Base-by-base conservation (phyloP, 345 rosid genomes). In the Citrus hindsii region DNA sequence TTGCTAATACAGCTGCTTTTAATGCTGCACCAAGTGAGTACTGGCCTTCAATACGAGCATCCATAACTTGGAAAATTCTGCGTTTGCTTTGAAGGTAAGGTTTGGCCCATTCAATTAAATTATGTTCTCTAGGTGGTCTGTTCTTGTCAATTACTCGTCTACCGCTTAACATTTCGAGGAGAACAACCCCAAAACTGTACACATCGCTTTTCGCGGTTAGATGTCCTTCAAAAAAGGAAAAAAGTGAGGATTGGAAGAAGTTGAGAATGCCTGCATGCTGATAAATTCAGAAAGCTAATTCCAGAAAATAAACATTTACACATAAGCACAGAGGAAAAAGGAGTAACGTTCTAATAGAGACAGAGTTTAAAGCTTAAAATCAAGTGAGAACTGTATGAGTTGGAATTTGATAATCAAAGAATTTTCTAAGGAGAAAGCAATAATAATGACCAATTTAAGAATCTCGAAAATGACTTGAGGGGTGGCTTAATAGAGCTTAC, bases 151-250 rank as follows among this genome's bases (percentile, higher is more conserved):
- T 65, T 8, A 97, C 97, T 78, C 89, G 90, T 73, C 85, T 86
- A 21, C 99, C 99, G 0, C 95, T 79, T 77, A 97, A 81, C 94
- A 97, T 88, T 87, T 97, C 99, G 8, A 97, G 83, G 66, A 97
- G 84, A 76, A 97, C 96, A 51, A 97, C 98, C 69, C 99, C 99
- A 2, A 89, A 94, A 85, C 99, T 94, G 76, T 92, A 97, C 53
- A 94, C 88, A 37, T 94, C 98, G 60, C 98, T 97, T 87, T 82
- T 90, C 56, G 92, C 73, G 68, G 95, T 92, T 40, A 97, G 77
- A 78, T 89, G 99, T 51, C 99, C 99, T 88, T 55, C 61, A 69
- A 59, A 38, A 61, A 53, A 56, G 69, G 51, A 53, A 61, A 42
- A 25, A 35, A 16, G 16, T 67, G 60, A 65, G 68, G 30, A 77